These are phyloP conservation scores for Penicillium simplicissimum DNA, from an alignment of 495 filamentous ascomycete genomes.

Conservation along the genomic window DNA sequence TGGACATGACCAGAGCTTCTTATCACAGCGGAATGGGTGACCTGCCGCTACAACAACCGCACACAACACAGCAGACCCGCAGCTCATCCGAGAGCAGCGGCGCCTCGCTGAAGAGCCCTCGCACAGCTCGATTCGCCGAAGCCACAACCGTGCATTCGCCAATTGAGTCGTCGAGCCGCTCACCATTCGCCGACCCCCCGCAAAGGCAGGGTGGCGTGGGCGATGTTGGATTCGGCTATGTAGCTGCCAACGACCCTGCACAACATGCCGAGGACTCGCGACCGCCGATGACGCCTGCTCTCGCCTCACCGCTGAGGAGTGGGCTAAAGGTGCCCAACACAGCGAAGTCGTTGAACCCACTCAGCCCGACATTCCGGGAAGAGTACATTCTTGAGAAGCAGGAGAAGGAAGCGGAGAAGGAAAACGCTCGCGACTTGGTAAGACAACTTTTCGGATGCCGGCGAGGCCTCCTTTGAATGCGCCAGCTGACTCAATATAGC, in stretches of 20 bases:
- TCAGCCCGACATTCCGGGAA: slow-evolving; percentile 88
- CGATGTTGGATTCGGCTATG: slow-evolving; percentile 91
- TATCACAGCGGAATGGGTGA: slow-evolving; percentile 37
- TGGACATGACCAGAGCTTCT: slow-evolving; percentile 35
- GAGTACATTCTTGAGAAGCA: slow-evolving; percentile 80
- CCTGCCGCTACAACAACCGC: slow-evolving; percentile 20
- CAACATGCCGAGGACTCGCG: slow-evolving; percentile 51
- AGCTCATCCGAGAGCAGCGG: slow-evolving; percentile 46
- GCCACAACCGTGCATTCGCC: slow-evolving; percentile 87
- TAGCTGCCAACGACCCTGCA: slow-evolving; percentile 50
- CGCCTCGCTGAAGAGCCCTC: slow-evolving; percentile 72
- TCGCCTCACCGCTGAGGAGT: slow-evolving; percentile 77
- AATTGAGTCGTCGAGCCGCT: slow-evolving; percentile 56
- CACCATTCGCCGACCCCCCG: slow-evolving; percentile 71
- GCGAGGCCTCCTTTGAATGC: background rate
- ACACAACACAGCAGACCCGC: slow-evolving; percentile 27
- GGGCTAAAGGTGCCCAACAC: slow-evolving; percentile 84
- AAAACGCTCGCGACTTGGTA: slow-evolving; percentile 84
- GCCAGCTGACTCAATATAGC: slow-evolving; percentile 52
- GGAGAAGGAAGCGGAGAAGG: slow-evolving; percentile 74
- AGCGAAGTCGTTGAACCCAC: slow-evolving; percentile 61
- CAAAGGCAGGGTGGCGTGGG: slow-evolving; percentile 57
- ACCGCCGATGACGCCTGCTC: slow-evolving; percentile 47
- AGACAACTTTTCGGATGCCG: slow-evolving; percentile 28
- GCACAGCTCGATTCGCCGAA: slow-evolving; percentile 87